These are phyloP conservation scores for Didymella sp. DNA, from an alignment of 2,329 filamentous ascomycete genomes.

Conservation along the genomic window DNA sequence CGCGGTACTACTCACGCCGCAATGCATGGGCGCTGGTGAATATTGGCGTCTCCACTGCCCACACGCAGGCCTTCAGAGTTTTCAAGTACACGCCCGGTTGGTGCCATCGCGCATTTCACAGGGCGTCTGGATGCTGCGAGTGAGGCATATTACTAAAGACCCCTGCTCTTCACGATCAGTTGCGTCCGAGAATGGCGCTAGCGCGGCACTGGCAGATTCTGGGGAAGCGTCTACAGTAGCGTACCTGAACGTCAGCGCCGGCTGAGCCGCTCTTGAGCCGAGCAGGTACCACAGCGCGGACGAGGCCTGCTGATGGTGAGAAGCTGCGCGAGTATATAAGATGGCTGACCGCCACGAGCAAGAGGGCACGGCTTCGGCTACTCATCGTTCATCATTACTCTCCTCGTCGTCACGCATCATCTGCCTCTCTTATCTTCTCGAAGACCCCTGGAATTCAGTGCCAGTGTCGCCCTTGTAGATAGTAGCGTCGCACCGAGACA, in stretches of 20 bases:
- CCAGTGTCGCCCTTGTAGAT: slow-evolving; percentile 22
- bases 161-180: slow-evolving; percentile 24
- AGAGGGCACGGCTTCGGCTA: slow-evolving; percentile 13
- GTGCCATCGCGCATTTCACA: slow-evolving; percentile 20
- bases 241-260: slow-evolving; percentile 2
- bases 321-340: slow-evolving; percentile 3
- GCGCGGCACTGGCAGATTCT: slow-evolving; percentile 17
- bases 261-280: slow-evolving; percentile 1
- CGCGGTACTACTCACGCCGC: not conserved
- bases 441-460: slow-evolving; percentile 9
- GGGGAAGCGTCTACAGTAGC: slow-evolving; percentile 23
- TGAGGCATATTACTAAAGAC: slow-evolving; percentile 39
- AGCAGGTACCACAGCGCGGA: slow-evolving; percentile 9
- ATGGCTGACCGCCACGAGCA: not conserved
- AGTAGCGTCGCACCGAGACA: slow-evolving; percentile 28
- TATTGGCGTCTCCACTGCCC: slow-evolving; percentile 6
- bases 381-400: not conserved
- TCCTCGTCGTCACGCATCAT: not conserved
- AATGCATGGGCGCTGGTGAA: slow-evolving; percentile 6
- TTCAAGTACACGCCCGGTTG: slow-evolving; percentile 17
- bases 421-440: slow-evolving; percentile 9
- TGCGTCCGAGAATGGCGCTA: slow-evolving; percentile 20
- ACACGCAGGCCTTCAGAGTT: slow-evolving; percentile 9
- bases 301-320: slow-evolving; percentile 1
- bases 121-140: slow-evolving; percentile 6